Evolutionary conservation across 2,329 filamentous ascomycete genomes (phyloP), one percentile per base, ranked within the genome.

Genomic region (Pseudonectria buxi): DNA sequence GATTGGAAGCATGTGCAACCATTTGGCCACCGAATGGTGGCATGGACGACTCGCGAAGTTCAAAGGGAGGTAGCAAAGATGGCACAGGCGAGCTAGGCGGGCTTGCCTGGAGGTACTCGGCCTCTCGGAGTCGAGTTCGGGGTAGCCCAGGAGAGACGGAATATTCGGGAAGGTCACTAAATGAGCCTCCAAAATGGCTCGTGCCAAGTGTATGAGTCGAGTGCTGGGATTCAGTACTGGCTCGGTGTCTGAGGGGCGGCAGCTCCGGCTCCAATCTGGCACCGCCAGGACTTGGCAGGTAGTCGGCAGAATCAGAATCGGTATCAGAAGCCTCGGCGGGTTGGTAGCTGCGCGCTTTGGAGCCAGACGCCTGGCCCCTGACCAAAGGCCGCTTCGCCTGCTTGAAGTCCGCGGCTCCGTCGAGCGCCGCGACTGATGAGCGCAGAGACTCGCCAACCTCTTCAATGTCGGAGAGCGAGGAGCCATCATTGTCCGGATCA

Each of bases 61-160:
- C 45, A 11, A 27, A 33, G 10, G 41, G 26, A 2, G 38, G 43
- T 28, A 55, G 36, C 1, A 67, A 68, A 2, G 38, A 42, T 28
- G 55, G 36, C 1, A 67, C 68, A 4, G 71, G 71, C 5, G 72
- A 74, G 51, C 67, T 72, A 3, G 69, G 66, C 4, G 67, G 67
- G 40, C 68, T 72, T 13, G 62, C 56, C 27, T 60, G 61, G 44
- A 62, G 35, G 56, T 67, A 50, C 14, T 53, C 41, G 10, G 56
- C 45, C 37, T 62, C 51, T 9, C 49, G 58, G 24, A 62, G 44
- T 14, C 56, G 56, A 18, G 37, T 43, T 26, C 42, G 51, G 24
- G 48, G 47, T 6, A 59, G 35, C 26, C 47, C 49, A 2, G 68
- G 68, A 6, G 69, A 72, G 2, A 59, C 58, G 7, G 68, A 72